These are phyloP conservation scores for Capsicum pubescens DNA, from an alignment of 257 asterid genomes.

Conservation along the genomic window DNA sequence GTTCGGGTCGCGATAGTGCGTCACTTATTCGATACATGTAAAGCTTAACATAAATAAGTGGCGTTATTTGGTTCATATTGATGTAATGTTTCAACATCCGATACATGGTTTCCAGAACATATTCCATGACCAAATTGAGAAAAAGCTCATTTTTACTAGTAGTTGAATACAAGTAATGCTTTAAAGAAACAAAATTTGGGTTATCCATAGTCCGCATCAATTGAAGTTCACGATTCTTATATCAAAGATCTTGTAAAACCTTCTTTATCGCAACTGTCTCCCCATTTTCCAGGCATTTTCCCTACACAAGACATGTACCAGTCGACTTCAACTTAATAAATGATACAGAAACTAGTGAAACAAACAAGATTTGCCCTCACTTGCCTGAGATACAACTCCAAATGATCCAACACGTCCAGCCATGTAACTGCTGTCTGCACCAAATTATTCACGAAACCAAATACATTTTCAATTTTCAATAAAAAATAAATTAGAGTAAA, in stretches of 20 bases:
- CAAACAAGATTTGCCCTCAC: background rate
- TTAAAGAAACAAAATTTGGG: conserved; percentile 86
- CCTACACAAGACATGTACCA: conserved; percentile 48
- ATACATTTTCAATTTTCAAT: background rate
- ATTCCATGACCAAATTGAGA: conserved; percentile 95
- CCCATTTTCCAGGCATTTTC: conserved; percentile 94
- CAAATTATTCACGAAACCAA: background rate
- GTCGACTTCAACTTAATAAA: conserved; percentile 12
- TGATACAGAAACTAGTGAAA: background rate
- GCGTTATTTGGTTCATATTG: conserved; percentile 81
- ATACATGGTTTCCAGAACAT: conserved; percentile 84
- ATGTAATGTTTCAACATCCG: conserved; percentile 77
- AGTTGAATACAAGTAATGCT: conserved; percentile 91
- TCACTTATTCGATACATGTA: conserved; percentile 79
- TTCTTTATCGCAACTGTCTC: conserved; percentile 95
- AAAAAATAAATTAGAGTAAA: background rate
- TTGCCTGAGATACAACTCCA: conserved; percentile 54
- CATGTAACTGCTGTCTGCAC: conserved; percentile 64
- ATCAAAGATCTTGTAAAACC: conserved; percentile 92
- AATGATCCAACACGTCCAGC: conserved; percentile 65
- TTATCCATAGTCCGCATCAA: conserved; percentile 94
- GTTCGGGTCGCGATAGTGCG: no score
- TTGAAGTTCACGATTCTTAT: conserved; percentile 92
- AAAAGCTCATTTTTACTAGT: conserved; percentile 85
- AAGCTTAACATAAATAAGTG: conserved; percentile 89